Evolutionary conservation across 257 asterid species (phyloP).

Genomic region (Solanum pennellii): DNA sequence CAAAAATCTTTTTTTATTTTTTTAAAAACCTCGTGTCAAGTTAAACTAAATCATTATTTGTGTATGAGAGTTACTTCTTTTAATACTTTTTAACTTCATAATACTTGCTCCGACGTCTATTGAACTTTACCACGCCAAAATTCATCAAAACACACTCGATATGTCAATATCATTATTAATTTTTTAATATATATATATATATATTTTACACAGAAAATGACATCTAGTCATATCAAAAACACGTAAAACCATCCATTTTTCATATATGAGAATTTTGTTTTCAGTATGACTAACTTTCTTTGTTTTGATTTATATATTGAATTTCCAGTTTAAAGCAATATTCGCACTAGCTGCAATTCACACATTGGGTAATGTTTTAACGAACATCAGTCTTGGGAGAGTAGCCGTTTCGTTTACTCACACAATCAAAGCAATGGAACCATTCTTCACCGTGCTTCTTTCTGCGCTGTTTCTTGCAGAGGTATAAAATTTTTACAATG

Average conservation of each 20-base stretch:
- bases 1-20: no score
- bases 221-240: background rate
- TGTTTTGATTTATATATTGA: background rate
- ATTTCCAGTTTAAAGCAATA: constrained; percentile 42
- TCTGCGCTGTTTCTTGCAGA: constrained; percentile 51
- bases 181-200: background rate
- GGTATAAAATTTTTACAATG: constrained; percentile 21
- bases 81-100: background rate
- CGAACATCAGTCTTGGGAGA: constrained; percentile 78
- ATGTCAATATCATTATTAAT: background rate
- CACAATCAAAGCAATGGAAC: constrained; percentile 95
- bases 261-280: background rate
- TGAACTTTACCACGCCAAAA: background rate
- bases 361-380: constrained; percentile 73
- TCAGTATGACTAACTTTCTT: background rate
- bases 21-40: no score
- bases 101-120: background rate
- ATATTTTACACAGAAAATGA: background rate
- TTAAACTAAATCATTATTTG: no score
- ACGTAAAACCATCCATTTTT: background rate
- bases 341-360: constrained; percentile 57
- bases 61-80: background rate
- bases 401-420: constrained; percentile 93
- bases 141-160: background rate
- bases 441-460: constrained; percentile 83